A percentile compares a stretch with the other conserved stretches of the same genome.
Conservation (phyloP, 345 rosid genomes). For the Lagerstroemia speciosa region DNA sequence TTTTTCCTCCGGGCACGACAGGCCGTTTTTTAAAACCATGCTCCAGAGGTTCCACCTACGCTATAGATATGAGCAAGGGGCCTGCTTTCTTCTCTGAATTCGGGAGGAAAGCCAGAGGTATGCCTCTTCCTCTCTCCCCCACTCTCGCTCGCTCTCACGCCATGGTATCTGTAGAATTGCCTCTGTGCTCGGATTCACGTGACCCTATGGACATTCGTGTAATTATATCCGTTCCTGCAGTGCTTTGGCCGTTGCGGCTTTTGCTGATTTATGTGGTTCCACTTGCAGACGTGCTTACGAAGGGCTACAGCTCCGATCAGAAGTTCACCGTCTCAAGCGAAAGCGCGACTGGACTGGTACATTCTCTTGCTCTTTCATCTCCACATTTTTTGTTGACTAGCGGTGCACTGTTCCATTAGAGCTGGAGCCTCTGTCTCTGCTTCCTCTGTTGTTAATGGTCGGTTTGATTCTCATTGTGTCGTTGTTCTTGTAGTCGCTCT, state of each 20-base stretch:
- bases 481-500: not conserved
- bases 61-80: conserved; percentile 23
- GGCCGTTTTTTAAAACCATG: too few relatives aligned
- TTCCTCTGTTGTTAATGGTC: not conserved
- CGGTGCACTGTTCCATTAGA: not conserved
- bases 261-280: not conserved
- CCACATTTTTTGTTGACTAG: not conserved
- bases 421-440: not conserved
- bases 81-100: conserved; percentile 41
- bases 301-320: conserved; percentile 39
- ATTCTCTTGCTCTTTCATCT: not conserved
- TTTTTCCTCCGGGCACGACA: too few relatives aligned
- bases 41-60: conserved; percentile 1
- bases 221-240: too few relatives aligned
- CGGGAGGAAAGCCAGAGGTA: conserved; percentile 34
- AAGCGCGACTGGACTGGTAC: conserved; percentile 32
- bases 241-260: not conserved
- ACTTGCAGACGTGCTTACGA: conserved; percentile 32
- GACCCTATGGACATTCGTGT: not conserved
- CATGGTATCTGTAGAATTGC: not conserved
- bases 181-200: too few relatives aligned
- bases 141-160: not conserved
- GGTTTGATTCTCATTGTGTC: not conserved
- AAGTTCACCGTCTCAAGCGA: conserved; percentile 26
- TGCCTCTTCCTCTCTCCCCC: not conserved